Conservation (phyloP, 306 rosid species). For the Prosopis cineraria region DNA sequence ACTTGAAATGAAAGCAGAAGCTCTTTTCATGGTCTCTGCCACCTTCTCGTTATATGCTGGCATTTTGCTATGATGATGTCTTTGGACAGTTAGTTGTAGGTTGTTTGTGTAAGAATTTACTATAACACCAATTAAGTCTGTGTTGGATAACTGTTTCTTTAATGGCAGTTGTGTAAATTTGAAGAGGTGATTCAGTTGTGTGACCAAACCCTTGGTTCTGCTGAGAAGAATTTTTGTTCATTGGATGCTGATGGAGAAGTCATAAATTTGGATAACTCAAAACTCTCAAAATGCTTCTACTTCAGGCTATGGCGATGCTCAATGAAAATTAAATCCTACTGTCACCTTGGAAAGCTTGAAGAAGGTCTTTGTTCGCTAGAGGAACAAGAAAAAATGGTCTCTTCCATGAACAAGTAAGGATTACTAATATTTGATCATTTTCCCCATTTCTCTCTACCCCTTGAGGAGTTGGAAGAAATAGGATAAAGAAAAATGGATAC, state of each 20-base stretch:
- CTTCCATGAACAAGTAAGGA: slow-evolving; percentile 56
- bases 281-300: slow-evolving; percentile 50
- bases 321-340: slow-evolving; percentile 68
- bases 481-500: slow-evolving; percentile 9
- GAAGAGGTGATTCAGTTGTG: slow-evolving; percentile 88
- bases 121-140: slow-evolving; percentile 4
- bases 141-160: slow-evolving; percentile 44
- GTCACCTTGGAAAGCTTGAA: slow-evolving; percentile 82
- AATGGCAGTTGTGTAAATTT: slow-evolving; percentile 72
- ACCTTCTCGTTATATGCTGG: slow-evolving; percentile 29
- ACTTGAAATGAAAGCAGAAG: slow-evolving; percentile 91
- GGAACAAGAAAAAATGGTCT: slow-evolving; percentile 61
- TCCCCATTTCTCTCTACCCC: slow-evolving; percentile 19
- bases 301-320: slow-evolving; percentile 87
- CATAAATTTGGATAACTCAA: slow-evolving; percentile 49
- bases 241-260: slow-evolving; percentile 36
- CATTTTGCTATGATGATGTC: slow-evolving; percentile 33
- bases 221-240: slow-evolving; percentile 74
- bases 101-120: slow-evolving; percentile 25
- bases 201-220: slow-evolving; percentile 69
- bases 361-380: slow-evolving; percentile 81
- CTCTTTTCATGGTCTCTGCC: slow-evolving; percentile 71
- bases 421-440: slow-evolving; percentile 14
- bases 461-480: slow-evolving; percentile 8
- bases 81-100: slow-evolving; percentile 15